Base-by-base conservation (phyloP, 768 basidiomycete genomes). In the Asterophora lycoperdoides region DNA sequence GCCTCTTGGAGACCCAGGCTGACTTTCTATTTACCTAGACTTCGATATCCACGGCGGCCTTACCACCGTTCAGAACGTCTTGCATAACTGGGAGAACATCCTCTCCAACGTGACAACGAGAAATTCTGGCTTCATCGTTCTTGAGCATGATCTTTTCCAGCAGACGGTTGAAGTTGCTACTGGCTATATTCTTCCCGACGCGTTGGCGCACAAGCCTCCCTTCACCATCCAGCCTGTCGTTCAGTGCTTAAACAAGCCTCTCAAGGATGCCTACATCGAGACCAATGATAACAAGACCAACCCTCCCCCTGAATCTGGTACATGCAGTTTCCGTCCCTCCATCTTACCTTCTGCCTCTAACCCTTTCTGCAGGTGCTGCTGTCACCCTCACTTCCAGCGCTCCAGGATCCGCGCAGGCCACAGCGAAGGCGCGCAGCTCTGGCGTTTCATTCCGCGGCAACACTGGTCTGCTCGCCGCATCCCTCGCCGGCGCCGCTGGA, bases 101-200 rank as follows among this genome's bases (percentile, higher is more conserved):
- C 68, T 92, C 40, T 67, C 66, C 40, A 84, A 83, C 57, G 84
- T 76, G 7, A 67, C 80, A 2, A 59, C 64, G 19, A 69, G 87
- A 48, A 53, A 74, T 58, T 79, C 65, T n/a, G 93, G 93, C 9
- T 95, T 95, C 75, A 90, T 95, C 58, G 86, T 90, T 42, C 76
- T 95, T 30, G 88, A 89, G 64, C 86, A 89, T 63, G 91, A 93
- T 66, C 74, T 92, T 29, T 93, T 89, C 74, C 81, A 84, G 65
- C 84, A 92, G 63, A 75, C 83, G 1, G 90, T 93, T 37, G 86
- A 93, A 52, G 75, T 93, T 17, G 90, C 91, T 3, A 86, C 85
- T 33, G 89, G 87, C 32, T 93, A 93, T 70, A 82, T 93, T 60
- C 76, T 93, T 13, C 91, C 91, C 2, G 81, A 83, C 59, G 91